A percentile compares a stretch with the other conserved stretches of the same genome.
These are phyloP conservation scores for Fraxinus baroniana DNA, from an alignment of 305 asterid species.

Conservation along the genomic window DNA sequence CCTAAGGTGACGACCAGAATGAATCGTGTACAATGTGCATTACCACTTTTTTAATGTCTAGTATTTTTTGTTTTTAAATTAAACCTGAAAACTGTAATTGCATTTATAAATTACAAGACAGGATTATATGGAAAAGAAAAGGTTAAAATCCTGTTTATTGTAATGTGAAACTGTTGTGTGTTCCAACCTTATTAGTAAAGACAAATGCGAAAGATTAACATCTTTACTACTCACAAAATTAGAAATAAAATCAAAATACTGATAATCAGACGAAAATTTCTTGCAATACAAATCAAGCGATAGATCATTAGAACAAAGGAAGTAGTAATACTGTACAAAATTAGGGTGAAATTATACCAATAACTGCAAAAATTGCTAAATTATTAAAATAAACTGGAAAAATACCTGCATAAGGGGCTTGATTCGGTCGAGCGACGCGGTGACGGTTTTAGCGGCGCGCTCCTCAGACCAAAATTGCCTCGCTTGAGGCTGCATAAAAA, in stretches of 20 bases:
- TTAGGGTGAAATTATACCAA: background rate
- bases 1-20: background rate
- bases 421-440: conserved; percentile 89
- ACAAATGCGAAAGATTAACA: background rate
- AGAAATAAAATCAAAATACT: background rate
- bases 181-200: background rate
- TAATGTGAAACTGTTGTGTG: background rate
- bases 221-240: background rate
- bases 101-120: background rate
- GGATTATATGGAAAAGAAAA: background rate
- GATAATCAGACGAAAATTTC: background rate
- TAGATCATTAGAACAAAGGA: background rate
- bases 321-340: background rate
- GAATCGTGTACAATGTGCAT: background rate
- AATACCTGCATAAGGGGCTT: conserved; percentile 85
- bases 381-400: background rate
- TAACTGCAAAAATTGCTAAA: background rate
- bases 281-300: background rate
- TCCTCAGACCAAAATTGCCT: too few relatives aligned
- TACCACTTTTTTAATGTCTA: background rate
- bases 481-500: too few relatives aligned
- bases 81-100: background rate
- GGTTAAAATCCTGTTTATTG: background rate
- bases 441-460: conserved; percentile 65
- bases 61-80: too few relatives aligned